These are phyloP conservation scores for Hymenochaete sp. DNA, from an alignment of 1,284 basidiomycete species.

Conservation along the genomic window DNA sequence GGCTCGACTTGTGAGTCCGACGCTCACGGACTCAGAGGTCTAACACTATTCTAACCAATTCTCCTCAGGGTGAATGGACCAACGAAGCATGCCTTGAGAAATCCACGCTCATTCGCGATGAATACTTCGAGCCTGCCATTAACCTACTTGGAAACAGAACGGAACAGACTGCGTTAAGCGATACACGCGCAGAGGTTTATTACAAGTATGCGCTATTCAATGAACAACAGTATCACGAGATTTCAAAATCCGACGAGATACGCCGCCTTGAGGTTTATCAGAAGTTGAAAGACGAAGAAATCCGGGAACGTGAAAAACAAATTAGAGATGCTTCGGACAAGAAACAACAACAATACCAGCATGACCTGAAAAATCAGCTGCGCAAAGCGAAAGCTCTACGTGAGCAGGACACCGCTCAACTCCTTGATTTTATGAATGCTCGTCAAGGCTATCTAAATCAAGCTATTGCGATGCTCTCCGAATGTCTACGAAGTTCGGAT, in stretches of 20 bases:
- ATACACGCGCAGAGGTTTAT: conserved; percentile 56
- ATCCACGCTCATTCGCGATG: conserved; percentile 61
- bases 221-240: conserved; percentile 73
- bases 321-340: conserved; percentile 27
- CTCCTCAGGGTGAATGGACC: conserved; percentile 76
- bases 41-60: background rate
- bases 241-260: conserved; percentile 65
- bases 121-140: conserved; percentile 65
- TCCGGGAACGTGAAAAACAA: conserved; percentile 41
- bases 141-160: conserved; percentile 29
- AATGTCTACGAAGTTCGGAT: conserved; percentile 62
- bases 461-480: conserved; percentile 80
- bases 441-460: conserved; percentile 61
- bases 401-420: conserved; percentile 51
- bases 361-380: conserved; percentile 27
- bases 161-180: conserved; percentile 13
- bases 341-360: conserved; percentile 18
- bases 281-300: conserved; percentile 63
- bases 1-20: conserved; percentile 47
- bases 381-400: conserved; percentile 35
- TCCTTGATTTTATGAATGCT: conserved; percentile 50
- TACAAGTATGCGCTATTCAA: conserved; percentile 85
- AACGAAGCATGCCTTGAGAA: conserved; percentile 80
- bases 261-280: conserved; percentile 64
- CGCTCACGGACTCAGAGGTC: conserved; percentile 5